Conservation (phyloP, 495 filamentous ascomycete genomes). For the Aspergillus incahuasiensis region DNA sequence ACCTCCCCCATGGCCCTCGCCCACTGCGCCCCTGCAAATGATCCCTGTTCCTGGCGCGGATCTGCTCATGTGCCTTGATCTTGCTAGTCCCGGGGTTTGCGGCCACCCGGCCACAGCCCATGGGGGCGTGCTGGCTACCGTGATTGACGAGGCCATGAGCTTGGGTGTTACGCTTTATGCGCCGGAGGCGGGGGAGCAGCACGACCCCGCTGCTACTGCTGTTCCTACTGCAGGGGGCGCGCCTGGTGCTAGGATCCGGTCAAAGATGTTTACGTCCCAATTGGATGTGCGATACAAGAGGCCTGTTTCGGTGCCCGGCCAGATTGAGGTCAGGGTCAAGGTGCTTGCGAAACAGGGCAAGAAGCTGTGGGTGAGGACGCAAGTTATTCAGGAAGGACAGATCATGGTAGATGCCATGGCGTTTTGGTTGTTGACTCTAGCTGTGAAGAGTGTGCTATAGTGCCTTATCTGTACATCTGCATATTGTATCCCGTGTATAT, state of each 20-base stretch:
- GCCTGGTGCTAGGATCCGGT: conserved; percentile 18
- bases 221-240: neutral
- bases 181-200: conserved; percentile 2
- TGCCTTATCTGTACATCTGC: neutral
- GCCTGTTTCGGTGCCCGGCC: conserved; percentile 30
- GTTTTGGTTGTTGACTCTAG: conserved; percentile 33
- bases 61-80: conserved; percentile 33
- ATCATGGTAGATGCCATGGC: conserved; percentile 40
- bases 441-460: neutral
- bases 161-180: conserved; percentile 31
- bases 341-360: conserved; percentile 31
- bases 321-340: conserved; percentile 29
- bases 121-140: conserved; percentile 57
- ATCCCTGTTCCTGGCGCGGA: conserved; percentile 29
- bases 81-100: conserved; percentile 32
- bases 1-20: conserved; percentile 32
- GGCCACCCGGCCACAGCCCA: conserved; percentile 39
- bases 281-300: conserved; percentile 39
- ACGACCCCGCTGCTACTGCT: conserved; percentile 9
- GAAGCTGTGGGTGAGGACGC: conserved; percentile 41
- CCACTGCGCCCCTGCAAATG: conserved; percentile 22
- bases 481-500: neutral
- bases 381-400: conserved; percentile 33
- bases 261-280: conserved; percentile 34
- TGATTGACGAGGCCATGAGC: conserved; percentile 62